A percentile compares a stretch with the other conserved stretches of the same genome.
phyloP scores from a whole-genome alignment of 192 early-diverging fungal species.

The Linnemannia zychae region DNA sequence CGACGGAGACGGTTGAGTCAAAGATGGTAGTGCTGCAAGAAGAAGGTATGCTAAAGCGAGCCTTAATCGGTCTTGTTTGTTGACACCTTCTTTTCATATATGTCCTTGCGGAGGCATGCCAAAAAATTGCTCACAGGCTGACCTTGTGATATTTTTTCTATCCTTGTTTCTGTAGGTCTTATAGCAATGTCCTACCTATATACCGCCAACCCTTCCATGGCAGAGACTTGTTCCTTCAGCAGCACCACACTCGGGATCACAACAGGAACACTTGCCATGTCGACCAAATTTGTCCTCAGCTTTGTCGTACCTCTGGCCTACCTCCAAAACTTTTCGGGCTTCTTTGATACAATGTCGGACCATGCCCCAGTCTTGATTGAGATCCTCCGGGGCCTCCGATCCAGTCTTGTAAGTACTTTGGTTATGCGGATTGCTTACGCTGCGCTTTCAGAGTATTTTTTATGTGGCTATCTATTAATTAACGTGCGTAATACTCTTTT shows the following conservation, averaged over 20 bases:
- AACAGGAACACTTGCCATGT: constrained; percentile 48
- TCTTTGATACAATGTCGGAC: constrained; percentile 61
- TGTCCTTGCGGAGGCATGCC: not conserved
- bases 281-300: constrained; percentile 58
- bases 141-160: not conserved
- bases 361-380: constrained; percentile 63
- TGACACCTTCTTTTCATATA: not conserved
- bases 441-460: not conserved
- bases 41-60: constrained; percentile 31
- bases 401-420: constrained; percentile 38
- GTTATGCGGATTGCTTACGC: not conserved
- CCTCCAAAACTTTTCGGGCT: constrained; percentile 63
- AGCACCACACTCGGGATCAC: constrained; percentile 39
- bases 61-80: not conserved
- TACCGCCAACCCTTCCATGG: constrained; percentile 40
- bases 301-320: constrained; percentile 64
- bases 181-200: constrained; percentile 54
- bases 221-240: constrained; percentile 36
- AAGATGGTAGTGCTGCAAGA: constrained; percentile 65
- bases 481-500: not conserved
- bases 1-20: constrained; percentile 54
- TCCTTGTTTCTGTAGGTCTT: constrained; percentile 32
- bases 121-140: not conserved
- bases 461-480: not conserved
- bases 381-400: constrained; percentile 51